phyloP scores from a whole-genome alignment of 2,329 filamentous ascomycete genomes.

The Canariomyces notabilis region DNA sequence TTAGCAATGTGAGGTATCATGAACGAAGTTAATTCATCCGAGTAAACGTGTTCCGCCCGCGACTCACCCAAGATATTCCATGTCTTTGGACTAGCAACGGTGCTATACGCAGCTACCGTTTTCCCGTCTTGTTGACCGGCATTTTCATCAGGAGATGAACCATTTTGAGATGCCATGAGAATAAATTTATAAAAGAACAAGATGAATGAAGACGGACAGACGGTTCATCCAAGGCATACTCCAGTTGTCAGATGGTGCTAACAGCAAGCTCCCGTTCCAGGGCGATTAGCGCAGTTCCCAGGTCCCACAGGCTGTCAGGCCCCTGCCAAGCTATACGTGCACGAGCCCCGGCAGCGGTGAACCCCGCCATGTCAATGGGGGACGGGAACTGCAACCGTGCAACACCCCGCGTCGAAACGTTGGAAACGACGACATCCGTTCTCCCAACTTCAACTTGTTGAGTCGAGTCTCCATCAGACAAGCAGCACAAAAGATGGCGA shows the following conservation, averaged over 20 bases:
- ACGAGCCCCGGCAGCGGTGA: background rate
- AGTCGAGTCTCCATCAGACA: background rate
- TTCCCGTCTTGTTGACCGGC: background rate
- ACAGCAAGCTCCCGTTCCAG: background rate
- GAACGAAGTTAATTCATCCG: too few species aligned
- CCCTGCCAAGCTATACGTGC: background rate
- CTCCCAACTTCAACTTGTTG: background rate
- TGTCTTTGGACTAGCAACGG: background rate
- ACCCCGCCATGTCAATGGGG: constrained; percentile 9
- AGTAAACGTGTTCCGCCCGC: too few species aligned
- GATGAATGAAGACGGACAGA: background rate
- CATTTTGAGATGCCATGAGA: background rate
- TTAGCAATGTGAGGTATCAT: background rate
- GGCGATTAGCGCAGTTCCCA: background rate
- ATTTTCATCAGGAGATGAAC: background rate
- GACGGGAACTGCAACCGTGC: constrained; percentile 2
- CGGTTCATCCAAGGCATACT: too few species aligned
- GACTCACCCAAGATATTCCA: background rate
- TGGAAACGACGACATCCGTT: background rate
- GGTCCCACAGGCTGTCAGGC: background rate
- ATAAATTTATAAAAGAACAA: background rate
- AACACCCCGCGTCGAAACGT: constrained; percentile 13
- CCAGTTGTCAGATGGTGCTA: too few species aligned
- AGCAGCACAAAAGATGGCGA: constrained; percentile 26
- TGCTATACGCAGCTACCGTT: background rate